phyloP scores from a whole-genome alignment of 2,329 filamentous ascomycete species.

The Penicillium sp. region DNA sequence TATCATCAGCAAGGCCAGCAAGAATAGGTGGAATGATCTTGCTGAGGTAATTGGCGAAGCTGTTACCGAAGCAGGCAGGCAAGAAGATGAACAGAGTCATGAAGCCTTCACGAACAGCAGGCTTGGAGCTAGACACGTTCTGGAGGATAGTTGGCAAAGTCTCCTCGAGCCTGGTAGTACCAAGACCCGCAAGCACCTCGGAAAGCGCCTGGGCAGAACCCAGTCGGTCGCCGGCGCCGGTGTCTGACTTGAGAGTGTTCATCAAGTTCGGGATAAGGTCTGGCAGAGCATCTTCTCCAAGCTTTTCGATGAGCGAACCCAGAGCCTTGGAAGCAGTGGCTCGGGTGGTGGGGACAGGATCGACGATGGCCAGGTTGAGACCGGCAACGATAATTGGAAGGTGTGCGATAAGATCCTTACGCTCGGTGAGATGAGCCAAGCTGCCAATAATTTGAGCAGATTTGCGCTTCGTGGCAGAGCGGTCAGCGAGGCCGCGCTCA shows the following conservation, averaged over 20 bases:
- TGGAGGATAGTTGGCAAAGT: constrained; percentile 94
- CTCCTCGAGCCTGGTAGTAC: constrained; percentile 89
- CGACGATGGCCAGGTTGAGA: constrained; percentile 83
- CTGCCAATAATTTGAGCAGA: constrained; percentile 97
- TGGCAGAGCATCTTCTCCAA: constrained; percentile 93
- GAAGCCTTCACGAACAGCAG: constrained; percentile 93
- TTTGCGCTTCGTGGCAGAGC: constrained; percentile 94
- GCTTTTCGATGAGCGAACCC: constrained; percentile 95
- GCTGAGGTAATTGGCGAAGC: constrained; percentile 92
- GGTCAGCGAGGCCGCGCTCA: constrained; percentile 85
- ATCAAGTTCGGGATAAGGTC: constrained; percentile 97
- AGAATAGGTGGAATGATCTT: constrained; percentile 96
- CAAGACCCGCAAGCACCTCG: constrained; percentile 92
- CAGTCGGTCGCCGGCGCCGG: constrained; percentile 90
- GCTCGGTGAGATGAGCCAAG: constrained; percentile 92
- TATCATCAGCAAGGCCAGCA: constrained; percentile 88
- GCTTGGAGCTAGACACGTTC: constrained; percentile 88
- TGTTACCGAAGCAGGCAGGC: constrained; percentile 98
- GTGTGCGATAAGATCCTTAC: constrained; percentile 89
- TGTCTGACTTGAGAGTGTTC: constrained; percentile 96
- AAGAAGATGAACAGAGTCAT: constrained; percentile 99
- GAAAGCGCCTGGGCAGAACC: constrained; percentile 95
- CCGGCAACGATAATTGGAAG: constrained; percentile 90
- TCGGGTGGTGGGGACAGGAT: constrained; percentile 93
- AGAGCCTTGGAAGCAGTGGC: constrained; percentile 95